A percentile compares a stretch with the other conserved stretches of the same genome.
phyloP scores from a whole-genome alignment of 495 filamentous ascomycete species.

The Aspergillus ostianus region DNA sequence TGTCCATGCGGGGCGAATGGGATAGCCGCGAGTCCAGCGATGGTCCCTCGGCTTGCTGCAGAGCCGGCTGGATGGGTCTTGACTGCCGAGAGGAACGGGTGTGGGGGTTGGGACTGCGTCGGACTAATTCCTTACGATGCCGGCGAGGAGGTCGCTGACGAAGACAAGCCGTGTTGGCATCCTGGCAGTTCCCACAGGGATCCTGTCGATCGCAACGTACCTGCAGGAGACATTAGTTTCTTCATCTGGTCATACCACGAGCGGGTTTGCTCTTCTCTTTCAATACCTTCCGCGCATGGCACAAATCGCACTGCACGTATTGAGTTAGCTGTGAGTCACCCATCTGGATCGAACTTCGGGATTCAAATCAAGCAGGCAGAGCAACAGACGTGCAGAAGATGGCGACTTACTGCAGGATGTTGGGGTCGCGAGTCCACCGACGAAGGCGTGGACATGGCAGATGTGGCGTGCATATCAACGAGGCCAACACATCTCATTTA shows the following conservation, averaged over 20 bases:
- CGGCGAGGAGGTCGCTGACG: constrained; percentile 11
- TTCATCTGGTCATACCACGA: background rate
- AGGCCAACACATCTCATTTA: background rate
- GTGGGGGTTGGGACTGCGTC: background rate
- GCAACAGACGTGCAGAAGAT: too few relatives aligned
- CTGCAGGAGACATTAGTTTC: constrained; percentile 6
- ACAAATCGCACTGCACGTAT: constrained; percentile 20
- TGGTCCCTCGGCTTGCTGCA: background rate
- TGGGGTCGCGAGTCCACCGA: background rate
- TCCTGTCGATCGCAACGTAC: constrained; percentile 23
- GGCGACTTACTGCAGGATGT: background rate
- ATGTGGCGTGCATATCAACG: background rate
- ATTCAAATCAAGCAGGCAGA: background rate
- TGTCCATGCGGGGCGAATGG: background rate
- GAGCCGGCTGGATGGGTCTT: constrained; percentile 1
- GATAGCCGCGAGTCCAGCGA: background rate
- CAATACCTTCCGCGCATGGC: constrained; percentile 25
- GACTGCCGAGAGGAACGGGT: background rate
- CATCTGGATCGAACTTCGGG: background rate
- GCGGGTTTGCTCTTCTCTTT: background rate
- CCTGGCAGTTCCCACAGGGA: constrained; percentile 25
- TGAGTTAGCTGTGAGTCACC: background rate
- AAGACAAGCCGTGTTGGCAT: constrained; percentile 15
- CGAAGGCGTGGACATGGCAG: background rate
- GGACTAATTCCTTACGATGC: constrained; percentile 7